phyloP scores from a whole-genome alignment of 495 filamentous ascomycete genomes.

The Penicillium angulare region DNA sequence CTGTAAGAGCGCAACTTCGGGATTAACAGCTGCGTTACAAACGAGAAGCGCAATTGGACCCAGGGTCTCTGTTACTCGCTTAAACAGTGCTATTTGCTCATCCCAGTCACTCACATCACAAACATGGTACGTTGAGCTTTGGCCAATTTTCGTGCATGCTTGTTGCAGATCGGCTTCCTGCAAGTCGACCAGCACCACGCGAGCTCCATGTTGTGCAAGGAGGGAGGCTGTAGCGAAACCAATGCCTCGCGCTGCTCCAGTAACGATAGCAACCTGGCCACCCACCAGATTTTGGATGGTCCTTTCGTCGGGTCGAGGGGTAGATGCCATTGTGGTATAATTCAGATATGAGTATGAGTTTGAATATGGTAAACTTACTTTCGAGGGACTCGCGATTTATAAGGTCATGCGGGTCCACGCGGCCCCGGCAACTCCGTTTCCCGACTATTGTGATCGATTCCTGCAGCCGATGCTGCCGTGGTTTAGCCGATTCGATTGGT shows the following conservation, averaged over 20 bases:
- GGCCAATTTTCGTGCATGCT: constrained; percentile 13
- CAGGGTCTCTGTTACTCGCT: constrained; percentile 11
- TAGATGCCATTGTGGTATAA: constrained; percentile 12
- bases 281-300: neutral
- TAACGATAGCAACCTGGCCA: constrained; percentile 28
- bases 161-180: constrained; percentile 21
- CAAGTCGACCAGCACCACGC: constrained; percentile 38
- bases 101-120: constrained; percentile 24
- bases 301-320: constrained; percentile 7
- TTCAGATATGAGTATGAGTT: neutral
- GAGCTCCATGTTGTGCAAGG: constrained; percentile 31
- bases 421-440: constrained; percentile 2
- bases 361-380: no score
- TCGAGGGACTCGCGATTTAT: neutral
- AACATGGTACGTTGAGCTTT: constrained; percentile 10
- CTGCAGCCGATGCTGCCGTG: no score
- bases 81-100: constrained; percentile 15
- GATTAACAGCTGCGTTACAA: constrained; percentile 23
- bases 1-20: constrained; percentile 17
- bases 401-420: neutral
- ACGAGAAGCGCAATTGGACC: constrained; percentile 17
- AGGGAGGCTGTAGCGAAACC: constrained; percentile 28
- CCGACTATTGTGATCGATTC: neutral
- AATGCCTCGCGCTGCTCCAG: constrained; percentile 35
- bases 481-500: neutral